Evolutionary conservation across 2,329 filamentous ascomycete species (phyloP).

Genomic region (Penicillium thymicola): DNA sequence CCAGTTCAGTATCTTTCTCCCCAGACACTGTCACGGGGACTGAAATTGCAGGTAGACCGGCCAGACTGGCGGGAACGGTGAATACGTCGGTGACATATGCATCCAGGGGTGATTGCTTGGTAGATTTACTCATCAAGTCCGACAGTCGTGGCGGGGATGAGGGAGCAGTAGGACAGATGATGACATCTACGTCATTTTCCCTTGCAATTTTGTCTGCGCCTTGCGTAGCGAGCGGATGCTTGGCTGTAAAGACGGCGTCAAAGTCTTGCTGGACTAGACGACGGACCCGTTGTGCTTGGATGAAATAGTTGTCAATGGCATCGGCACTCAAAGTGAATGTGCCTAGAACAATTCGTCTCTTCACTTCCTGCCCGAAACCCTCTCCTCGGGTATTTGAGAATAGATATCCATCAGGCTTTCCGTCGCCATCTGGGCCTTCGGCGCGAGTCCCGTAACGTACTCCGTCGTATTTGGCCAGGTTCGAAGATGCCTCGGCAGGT

Average conservation of each 20-base stretch:
- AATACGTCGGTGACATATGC: constrained; percentile 92
- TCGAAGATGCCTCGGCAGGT: constrained; percentile 91
- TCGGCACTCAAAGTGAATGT: constrained; percentile 86
- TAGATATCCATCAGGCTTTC: constrained; percentile 53
- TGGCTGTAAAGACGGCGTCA: constrained; percentile 67
- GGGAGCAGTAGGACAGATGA: constrained; percentile 84
- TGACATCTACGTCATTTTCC: constrained; percentile 64
- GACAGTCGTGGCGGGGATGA: constrained; percentile 65
- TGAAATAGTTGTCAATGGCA: constrained; percentile 94
- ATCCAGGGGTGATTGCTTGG: constrained; percentile 56
- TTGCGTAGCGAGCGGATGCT: constrained; percentile 59
- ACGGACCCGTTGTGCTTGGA: constrained; percentile 85
- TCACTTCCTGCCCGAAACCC: constrained; percentile 81
- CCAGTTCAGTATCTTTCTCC: constrained; percentile 18
- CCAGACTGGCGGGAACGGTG: constrained; percentile 90
- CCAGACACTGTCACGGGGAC: constrained; percentile 59
- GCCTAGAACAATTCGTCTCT: constrained; percentile 80
- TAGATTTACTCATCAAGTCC: constrained; percentile 45
- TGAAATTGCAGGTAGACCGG: constrained; percentile 83
- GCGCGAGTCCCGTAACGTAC: constrained; percentile 76
- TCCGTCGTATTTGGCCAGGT: constrained; percentile 94
- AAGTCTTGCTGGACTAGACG: constrained; percentile 84
- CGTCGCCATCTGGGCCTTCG: constrained; percentile 49
- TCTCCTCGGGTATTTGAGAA: constrained; percentile 72
- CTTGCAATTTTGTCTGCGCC: constrained; percentile 1